Percentiles rank a stretch among this genome's conserved stretches.
phyloP scores from a whole-genome alignment of 2,329 filamentous ascomycete species.

The Alternaria incomplexa region DNA sequence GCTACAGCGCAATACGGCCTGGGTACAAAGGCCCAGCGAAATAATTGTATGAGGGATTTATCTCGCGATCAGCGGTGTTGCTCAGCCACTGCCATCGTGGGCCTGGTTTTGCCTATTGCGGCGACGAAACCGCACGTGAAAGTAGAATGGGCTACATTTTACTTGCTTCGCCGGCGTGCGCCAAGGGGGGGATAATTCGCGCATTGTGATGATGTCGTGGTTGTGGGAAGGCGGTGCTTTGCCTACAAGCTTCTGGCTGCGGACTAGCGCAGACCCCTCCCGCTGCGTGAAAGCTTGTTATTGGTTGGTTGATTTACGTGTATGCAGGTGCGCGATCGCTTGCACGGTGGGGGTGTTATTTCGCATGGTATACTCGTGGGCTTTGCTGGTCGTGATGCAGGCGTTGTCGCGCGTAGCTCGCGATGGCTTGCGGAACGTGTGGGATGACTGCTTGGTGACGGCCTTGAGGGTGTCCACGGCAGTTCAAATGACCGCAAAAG shows the following conservation, averaged over 20 bases:
- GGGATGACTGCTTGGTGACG: not conserved
- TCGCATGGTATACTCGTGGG: not conserved
- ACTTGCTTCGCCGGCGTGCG: not conserved
- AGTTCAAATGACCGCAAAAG: not conserved
- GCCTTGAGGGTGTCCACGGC: not conserved
- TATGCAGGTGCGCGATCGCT: not conserved
- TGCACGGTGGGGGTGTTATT: not conserved
- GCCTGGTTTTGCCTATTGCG: not conserved
- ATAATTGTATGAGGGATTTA: slow-evolving; percentile 6
- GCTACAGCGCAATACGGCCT: not conserved
- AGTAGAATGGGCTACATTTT: not conserved
- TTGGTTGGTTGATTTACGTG: not conserved
- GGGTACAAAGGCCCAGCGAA: not conserved
- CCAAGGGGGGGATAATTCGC: slow-evolving; percentile 2
- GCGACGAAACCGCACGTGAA: not conserved
- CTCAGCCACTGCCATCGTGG: not conserved
- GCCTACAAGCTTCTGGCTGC: not conserved
- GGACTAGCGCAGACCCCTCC: not conserved
- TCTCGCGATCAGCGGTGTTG: not conserved
- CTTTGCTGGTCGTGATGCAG: not conserved
- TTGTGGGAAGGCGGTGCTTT: not conserved
- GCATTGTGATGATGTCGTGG: not conserved
- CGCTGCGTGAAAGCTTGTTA: not conserved
- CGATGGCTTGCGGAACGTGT: not conserved
- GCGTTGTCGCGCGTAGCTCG: not conserved